Evolutionary conservation across 495 filamentous ascomycete genomes (phyloP).

Genomic region (Penicillium manginii): DNA sequence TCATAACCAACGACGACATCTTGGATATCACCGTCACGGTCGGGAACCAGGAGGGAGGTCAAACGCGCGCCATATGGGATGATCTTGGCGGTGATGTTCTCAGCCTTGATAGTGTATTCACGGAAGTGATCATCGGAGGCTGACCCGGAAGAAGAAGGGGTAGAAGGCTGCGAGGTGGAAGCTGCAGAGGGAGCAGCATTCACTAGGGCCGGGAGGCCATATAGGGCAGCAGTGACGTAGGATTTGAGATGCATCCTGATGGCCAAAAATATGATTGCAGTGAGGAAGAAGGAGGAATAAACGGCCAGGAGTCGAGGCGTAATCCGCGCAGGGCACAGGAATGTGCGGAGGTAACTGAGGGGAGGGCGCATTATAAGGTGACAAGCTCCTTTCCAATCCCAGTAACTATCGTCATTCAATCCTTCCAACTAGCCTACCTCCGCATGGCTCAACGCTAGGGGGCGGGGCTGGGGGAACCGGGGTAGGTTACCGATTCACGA

Average conservation of each 20-base stretch:
- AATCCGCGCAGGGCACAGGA: conserved; percentile 39
- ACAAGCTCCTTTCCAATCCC: conserved; percentile 15
- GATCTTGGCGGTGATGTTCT: conserved; percentile 73
- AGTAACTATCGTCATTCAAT: conserved; percentile 21
- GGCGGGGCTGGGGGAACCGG: conserved; percentile 28
- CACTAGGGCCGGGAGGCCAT: conserved; percentile 39
- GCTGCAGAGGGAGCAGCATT: conserved; percentile 23
- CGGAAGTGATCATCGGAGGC: conserved; percentile 41
- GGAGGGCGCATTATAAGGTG: conserved; percentile 32
- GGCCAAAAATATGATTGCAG: conserved; percentile 31
- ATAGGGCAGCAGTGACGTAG: conserved; percentile 39
- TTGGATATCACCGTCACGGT: conserved; percentile 63
- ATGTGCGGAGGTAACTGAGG: conserved; percentile 35
- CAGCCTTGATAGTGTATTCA: conserved; percentile 73
- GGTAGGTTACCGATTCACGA: conserved; percentile 26
- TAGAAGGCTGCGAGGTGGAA: conserved; percentile 12
- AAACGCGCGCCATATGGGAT: conserved; percentile 81
- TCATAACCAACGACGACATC: conserved; percentile 83
- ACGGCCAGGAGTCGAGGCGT: conserved; percentile 32
- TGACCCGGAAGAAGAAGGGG: conserved; percentile 13
- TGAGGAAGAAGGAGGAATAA: conserved; percentile 39
- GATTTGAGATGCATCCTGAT: conserved; percentile 48
- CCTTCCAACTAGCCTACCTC: conserved; percentile 11
- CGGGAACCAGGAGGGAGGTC: conserved; percentile 72
- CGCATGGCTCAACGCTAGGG: conserved; percentile 37